Evolutionary conservation across 768 basidiomycete species (phyloP).

Genomic region (Clathrus columnatus): DNA sequence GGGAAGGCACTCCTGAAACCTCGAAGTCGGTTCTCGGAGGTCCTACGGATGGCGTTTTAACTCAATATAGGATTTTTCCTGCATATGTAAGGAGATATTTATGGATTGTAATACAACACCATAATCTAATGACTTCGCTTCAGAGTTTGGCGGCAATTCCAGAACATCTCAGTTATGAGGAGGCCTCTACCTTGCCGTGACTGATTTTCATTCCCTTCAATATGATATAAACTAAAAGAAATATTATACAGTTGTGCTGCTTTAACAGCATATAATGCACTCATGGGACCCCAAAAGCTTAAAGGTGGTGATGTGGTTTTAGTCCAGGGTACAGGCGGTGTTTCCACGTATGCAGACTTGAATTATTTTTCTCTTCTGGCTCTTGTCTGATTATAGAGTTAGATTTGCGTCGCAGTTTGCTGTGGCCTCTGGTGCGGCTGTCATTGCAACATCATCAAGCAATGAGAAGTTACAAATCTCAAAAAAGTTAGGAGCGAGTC

Average conservation of each 20-base stretch:
- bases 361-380: neutral
- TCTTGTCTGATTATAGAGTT: conserved; percentile 16
- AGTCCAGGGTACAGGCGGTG: conserved; percentile 48
- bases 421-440: conserved; percentile 50
- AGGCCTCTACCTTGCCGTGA: conserved; percentile 57
- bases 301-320: conserved; percentile 56
- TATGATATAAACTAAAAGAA: neutral
- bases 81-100: conserved; percentile 29
- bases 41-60: conserved; percentile 41
- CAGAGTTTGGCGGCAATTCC: conserved; percentile 40
- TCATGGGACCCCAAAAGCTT: conserved; percentile 40
- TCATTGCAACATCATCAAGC: conserved; percentile 60
- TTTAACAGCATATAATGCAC: conserved; percentile 55
- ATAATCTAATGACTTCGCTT: neutral
- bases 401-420: conserved; percentile 55
- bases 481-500: conserved; percentile 40
- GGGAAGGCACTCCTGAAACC: conserved; percentile 31
- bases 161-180: conserved; percentile 48
- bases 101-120: neutral
- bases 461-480: conserved; percentile 52
- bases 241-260: conserved; percentile 57
- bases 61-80: conserved; percentile 45
- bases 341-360: conserved; percentile 35
- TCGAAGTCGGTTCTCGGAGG: conserved; percentile 36
- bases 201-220: conserved; percentile 12